Evolutionary conservation across 257 asterid genomes (phyloP), one percentile per base, ranked within the genome.

Genomic region (Scutellaria minor): DNA sequence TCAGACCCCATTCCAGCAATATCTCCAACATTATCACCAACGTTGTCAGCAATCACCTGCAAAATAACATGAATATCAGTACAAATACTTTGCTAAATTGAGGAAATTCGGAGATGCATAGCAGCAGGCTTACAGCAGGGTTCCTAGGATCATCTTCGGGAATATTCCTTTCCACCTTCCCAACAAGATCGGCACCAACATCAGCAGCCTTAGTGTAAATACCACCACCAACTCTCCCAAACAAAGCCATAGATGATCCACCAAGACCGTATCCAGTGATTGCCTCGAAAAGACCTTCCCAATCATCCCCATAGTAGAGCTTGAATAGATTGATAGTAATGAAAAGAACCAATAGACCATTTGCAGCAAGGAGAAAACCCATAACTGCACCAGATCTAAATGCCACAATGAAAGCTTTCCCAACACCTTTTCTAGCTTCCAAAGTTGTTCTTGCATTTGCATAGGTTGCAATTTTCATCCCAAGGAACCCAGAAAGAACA

Each of bases 331-430:
- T 93, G 80, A 93, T 91, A 14, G 91, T 57, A 72, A 93, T 86
- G 73, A 80, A 93, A 13, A 91, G 87, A 80, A 93, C 97, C 86
- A 93, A 72, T 20, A 93, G 89, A 7, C 98, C 98, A 79, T 89
- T 93, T 41, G 97, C 94, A 66, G 98, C 96, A 65, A 93, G 96
- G 72, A 93, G 92, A 76, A 93, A 93, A n/a, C 98, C 98, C 98
- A 93, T 93, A 55, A 93, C 98, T 59, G 98, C 97, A 51, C 98
- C 98, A 63, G 91, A 86, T 64, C 94, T 85, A 46, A 88, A 88
- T 40, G 94, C 94, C 22, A 24, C 42, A 52, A 88, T 88, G 64
- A 88, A 88, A 55, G 94, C 94, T 72, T 85, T 85, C 44, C 94
- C 94, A 20, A 93, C 97, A 52, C 98, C 96, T 79, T 89, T 91